Evolutionary conservation across 805 yeast species (phyloP), one percentile per base, ranked within the genome.

Genomic region (Wickerhamiella parazyma): DNA sequence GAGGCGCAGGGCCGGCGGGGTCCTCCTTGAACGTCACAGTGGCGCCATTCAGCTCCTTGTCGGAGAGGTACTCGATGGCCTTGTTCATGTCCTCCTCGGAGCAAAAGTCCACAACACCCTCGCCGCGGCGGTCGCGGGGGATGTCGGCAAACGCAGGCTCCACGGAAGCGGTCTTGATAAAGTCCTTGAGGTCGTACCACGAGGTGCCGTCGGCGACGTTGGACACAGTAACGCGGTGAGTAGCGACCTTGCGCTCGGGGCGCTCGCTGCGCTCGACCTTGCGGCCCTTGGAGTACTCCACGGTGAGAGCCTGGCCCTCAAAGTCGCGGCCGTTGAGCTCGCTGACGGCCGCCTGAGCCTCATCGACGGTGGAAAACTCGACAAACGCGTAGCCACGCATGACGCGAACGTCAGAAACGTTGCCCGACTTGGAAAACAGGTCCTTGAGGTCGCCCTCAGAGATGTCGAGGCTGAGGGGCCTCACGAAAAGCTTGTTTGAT

Each of bases 1-100:
- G 55, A 66, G 72, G 62, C 59, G 59, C 54, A 12, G 60, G 60
- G 17, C 60, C 59, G 9, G 52, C 46, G 28, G 55, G 72, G 56
- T 85, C 95, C 65, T 76, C 83, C 67, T 77, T 83, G 42, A 86
- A 81, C 40, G 72, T 61, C 44, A 87, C 67, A 39, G 69, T 66
- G 44, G 73, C 60, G 52, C 86, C 94, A 59, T 74, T 73, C 69
- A 74, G 77, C 49, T 78, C 89, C 48, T 75, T 68, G 52, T 49
- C 94, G 58, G 85, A 85, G 53, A 89, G 67, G 45, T 73, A 72
- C 42, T 72, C 72, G 18, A 91, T 89, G 16, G 89, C 95, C 56
- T 76, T 64, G 10, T 87, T 78, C 10, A 97, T 86, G 59, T 91
- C 98, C 47, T 83, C 94, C 17, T 94, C 76, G 25, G 89, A 78